Evolutionary conservation across 1,284 basidiomycete species (phyloP).

Genomic region (Tilletia horrida): DNA sequence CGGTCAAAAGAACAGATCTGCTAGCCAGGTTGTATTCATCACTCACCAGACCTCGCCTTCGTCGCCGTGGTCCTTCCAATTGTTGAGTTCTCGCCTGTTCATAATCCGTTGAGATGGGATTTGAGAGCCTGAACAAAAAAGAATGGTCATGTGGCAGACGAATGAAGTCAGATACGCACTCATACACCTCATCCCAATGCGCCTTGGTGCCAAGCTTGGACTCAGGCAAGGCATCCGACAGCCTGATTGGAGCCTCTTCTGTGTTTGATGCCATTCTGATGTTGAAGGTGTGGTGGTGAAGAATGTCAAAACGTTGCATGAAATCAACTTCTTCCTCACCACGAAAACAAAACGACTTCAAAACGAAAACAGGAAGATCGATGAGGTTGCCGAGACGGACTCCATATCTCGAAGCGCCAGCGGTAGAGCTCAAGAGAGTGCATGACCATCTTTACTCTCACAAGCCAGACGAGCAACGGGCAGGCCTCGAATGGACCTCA

Average conservation of each 20-base stretch:
- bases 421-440: conserved; percentile 31
- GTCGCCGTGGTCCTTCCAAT: conserved; percentile 76
- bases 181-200: conserved; percentile 50
- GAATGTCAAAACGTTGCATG: too few species aligned
- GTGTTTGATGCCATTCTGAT: too few species aligned
- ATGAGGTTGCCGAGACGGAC: conserved; percentile 38
- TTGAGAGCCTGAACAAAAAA: background rate
- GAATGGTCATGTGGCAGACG: background rate
- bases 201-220: conserved; percentile 70
- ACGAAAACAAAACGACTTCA: too few species aligned
- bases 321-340: too few species aligned
- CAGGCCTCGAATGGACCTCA: conserved; percentile 34
- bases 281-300: too few species aligned
- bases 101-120: conserved; percentile 68
- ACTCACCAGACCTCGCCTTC: conserved; percentile 81
- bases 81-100: conserved; percentile 69
- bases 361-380: background rate
- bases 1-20: background rate
- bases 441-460: conserved; percentile 33
- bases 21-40: background rate
- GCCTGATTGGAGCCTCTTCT: too few species aligned
- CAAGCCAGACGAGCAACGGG: conserved; percentile 18
- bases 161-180: background rate
- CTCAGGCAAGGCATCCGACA: conserved; percentile 36
- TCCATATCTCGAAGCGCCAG: conserved; percentile 31